Evolutionary conservation across 352 stramenopile species (phyloP).

Genomic region (Pythium insidiosum): DNA sequence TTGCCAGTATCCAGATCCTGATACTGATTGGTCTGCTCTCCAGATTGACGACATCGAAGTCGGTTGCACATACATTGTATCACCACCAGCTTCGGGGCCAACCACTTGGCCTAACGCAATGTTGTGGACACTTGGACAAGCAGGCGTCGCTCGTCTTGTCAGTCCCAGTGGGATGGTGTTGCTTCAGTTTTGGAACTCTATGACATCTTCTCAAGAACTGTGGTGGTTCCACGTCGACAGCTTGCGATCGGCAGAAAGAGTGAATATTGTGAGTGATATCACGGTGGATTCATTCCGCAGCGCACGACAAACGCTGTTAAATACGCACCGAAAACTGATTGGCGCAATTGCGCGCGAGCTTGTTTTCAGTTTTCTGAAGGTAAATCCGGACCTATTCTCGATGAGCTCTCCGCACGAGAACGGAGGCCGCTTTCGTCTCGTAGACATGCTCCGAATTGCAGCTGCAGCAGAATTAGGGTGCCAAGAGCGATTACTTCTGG

Average conservation of each 20-base stretch:
- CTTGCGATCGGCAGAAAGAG: slow-evolving; percentile 13
- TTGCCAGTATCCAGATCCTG: slow-evolving; percentile 70
- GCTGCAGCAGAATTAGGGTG: slow-evolving; percentile 44
- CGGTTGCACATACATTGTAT: slow-evolving; percentile 44
- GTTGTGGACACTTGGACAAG: slow-evolving; percentile 62
- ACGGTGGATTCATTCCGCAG: slow-evolving; percentile 34
- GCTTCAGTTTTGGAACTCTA: slow-evolving; percentile 51
- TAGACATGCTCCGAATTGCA: slow-evolving; percentile 45
- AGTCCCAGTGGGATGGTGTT: slow-evolving; percentile 49
- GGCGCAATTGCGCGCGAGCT: slow-evolving; percentile 46
- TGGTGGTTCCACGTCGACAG: slow-evolving; percentile 71
- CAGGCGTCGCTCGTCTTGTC: slow-evolving; percentile 35
- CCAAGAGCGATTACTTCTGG: slow-evolving; percentile 26
- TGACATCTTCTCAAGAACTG: slow-evolving; percentile 34
- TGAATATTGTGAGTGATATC: slow-evolving; percentile 20
- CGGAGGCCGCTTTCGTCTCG: slow-evolving; percentile 34
- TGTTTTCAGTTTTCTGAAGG: slow-evolving; percentile 52
- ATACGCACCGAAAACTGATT: slow-evolving; percentile 38
- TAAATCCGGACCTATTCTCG: slow-evolving; percentile 46
- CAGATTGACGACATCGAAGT: slow-evolving; percentile 75
- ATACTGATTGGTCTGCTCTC: slow-evolving; percentile 68
- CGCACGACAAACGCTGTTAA: slow-evolving; percentile 22
- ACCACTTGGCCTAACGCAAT: slow-evolving; percentile 37
- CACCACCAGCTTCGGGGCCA: slow-evolving; percentile 21
- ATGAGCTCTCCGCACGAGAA: slow-evolving; percentile 9